These are phyloP conservation scores for Pseudocercospora macadamiae DNA, from an alignment of 2,329 filamentous ascomycete species.

Conservation along the genomic window DNA sequence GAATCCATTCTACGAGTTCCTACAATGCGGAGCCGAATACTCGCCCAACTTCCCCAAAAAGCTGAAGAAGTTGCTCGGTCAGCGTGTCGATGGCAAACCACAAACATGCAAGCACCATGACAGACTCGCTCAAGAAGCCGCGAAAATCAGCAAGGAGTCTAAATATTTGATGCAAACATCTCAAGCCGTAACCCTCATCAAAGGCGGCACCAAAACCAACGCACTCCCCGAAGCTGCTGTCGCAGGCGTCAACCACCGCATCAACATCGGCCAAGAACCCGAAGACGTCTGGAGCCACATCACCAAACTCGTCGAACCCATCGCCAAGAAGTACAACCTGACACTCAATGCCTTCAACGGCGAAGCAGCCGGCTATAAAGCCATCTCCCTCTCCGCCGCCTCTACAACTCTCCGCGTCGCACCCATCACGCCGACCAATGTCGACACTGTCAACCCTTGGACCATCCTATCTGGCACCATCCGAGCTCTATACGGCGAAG, in stretches of 20 bases:
- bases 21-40: constrained; percentile 62
- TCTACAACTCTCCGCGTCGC: constrained; percentile 37
- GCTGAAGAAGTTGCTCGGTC: constrained; percentile 37
- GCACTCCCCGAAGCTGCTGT: constrained; percentile 60
- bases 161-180: constrained; percentile 62
- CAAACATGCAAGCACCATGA: constrained; percentile 44
- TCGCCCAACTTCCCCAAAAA: constrained; percentile 52
- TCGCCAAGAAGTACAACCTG: constrained; percentile 54
- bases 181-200: constrained; percentile 59
- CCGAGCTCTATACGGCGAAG: constrained; percentile 47
- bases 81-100: constrained; percentile 27
- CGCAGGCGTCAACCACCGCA: constrained; percentile 59
- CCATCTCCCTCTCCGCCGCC: constrained; percentile 35
- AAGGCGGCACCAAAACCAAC: constrained; percentile 61
- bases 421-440: constrained; percentile 41
- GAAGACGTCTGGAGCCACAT: constrained; percentile 52
- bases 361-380: constrained; percentile 38
- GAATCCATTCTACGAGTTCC: constrained; percentile 59
- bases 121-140: constrained; percentile 39
- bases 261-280: constrained; percentile 58
- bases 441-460: constrained; percentile 37
- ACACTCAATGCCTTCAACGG: constrained; percentile 53
- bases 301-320: constrained; percentile 48
- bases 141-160: constrained; percentile 45
- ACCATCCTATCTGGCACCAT: constrained; percentile 47